phyloP scores from a whole-genome alignment of 2,329 filamentous ascomycete genomes.

The Exophiala phaeomuriformis region DNA sequence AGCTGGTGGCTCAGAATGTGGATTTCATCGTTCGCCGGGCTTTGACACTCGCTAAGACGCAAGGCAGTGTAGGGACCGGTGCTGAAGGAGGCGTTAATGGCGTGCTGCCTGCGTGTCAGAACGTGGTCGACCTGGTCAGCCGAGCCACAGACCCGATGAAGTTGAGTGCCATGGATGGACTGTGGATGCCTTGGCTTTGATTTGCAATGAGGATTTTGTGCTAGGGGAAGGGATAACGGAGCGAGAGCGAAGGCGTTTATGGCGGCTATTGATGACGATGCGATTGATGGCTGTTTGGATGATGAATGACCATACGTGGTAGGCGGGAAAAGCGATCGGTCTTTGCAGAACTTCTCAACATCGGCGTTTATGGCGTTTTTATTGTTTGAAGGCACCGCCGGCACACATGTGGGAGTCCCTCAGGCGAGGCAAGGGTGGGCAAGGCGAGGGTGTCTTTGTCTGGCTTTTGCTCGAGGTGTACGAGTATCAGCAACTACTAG shows the following conservation, averaged over 20 bases:
- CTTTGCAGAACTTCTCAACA: not conserved
- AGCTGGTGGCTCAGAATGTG: slow-evolving; percentile 76
- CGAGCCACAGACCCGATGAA: slow-evolving; percentile 88
- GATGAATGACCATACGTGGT: not conserved
- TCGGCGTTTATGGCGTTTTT: too few relatives aligned
- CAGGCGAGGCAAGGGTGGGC: too few relatives aligned
- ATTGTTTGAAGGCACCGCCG: too few relatives aligned
- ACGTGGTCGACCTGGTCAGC: slow-evolving; percentile 88
- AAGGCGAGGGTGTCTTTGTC: too few relatives aligned
- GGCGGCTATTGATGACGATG: not conserved
- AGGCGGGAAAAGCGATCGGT: not conserved
- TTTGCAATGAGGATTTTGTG: not conserved
- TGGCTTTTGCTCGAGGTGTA: too few relatives aligned
- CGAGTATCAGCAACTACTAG: too few relatives aligned
- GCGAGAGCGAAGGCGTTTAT: not conserved
- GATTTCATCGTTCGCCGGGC: slow-evolving; percentile 89
- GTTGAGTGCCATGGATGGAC: slow-evolving; percentile 75
- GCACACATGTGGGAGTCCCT: too few relatives aligned
- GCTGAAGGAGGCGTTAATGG: slow-evolving; percentile 31
- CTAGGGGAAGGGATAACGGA: not conserved
- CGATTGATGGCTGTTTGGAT: not conserved
- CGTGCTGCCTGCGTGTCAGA: slow-evolving; percentile 91
- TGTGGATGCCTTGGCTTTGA: slow-evolving; percentile 95
- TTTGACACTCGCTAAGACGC: slow-evolving; percentile 66
- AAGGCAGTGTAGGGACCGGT: slow-evolving; percentile 29